Percentiles rank a stretch among this genome's conserved stretches.
Conservation (phyloP, 2,329 filamentous ascomycete species). For the Monilinia laxa region DNA sequence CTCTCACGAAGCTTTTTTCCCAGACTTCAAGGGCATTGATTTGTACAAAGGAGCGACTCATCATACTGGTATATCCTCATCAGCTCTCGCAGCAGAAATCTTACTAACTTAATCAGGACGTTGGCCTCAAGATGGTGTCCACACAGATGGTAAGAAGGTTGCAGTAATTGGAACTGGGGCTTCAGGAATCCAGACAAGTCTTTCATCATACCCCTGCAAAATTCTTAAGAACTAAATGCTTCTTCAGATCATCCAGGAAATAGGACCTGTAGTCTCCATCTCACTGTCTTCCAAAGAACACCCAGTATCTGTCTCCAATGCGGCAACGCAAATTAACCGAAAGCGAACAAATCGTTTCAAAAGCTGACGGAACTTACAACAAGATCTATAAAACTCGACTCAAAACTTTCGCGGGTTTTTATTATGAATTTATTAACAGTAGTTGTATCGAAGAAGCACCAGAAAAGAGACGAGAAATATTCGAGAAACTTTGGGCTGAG, state of each 20-base stretch:
- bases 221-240: not conserved
- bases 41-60: conserved; percentile 1
- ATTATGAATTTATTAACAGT: conserved; percentile 48
- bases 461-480: conserved; percentile 47
- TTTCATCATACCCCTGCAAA: not conserved
- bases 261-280: conserved; percentile 43
- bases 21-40: conserved; percentile 11
- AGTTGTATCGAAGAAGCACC: conserved; percentile 46
- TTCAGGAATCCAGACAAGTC: conserved; percentile 31
- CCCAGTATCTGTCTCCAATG: conserved; percentile 60
- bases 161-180: conserved; percentile 53
- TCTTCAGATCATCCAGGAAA: conserved; percentile 29
- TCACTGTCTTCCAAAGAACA: conserved; percentile 56
- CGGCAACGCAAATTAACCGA: conserved; percentile 46
- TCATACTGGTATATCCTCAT: conserved; percentile 1
- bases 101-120: not conserved
- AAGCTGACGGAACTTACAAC: conserved; percentile 41
- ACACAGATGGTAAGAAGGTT: conserved; percentile 47
- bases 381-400: conserved; percentile 47
- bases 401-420: conserved; percentile 52
- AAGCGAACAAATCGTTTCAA: conserved; percentile 47
- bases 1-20: not conserved
- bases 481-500: conserved; percentile 46
- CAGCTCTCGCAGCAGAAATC: not conserved
- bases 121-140: conserved; percentile 5